These are phyloP conservation scores for Pseudognaphalium luteoalbum DNA, from an alignment of 129 eudicot genomes.

Conservation along the genomic window DNA sequence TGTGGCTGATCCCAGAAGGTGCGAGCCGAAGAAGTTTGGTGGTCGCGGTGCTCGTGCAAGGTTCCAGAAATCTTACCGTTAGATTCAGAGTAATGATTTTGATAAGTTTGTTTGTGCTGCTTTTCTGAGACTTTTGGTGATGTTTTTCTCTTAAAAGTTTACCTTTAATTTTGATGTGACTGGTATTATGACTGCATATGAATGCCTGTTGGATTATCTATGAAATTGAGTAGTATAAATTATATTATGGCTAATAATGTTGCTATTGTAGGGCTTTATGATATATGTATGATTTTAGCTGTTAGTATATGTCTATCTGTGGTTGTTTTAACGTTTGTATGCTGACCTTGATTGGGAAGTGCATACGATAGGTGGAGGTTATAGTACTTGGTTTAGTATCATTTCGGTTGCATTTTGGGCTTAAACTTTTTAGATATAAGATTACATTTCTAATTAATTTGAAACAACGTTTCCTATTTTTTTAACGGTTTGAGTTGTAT, in stretches of 20 bases:
- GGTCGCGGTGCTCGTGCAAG: conserved; percentile 46
- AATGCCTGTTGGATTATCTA: neutral
- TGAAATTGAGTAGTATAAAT: conserved; percentile 1
- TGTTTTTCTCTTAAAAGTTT: neutral
- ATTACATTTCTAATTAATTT: neutral
- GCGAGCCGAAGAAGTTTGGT: conserved; percentile 49
- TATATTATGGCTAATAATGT: conserved; percentile 11
- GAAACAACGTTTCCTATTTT: neutral
- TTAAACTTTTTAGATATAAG: neutral
- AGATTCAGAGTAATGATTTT: conserved; percentile 15
- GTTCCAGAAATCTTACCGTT: conserved; percentile 45
- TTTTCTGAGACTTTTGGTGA: conserved; percentile 6
- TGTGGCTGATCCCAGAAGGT: conserved; percentile 46
- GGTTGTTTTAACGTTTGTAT: neutral
- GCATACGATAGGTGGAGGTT: neutral
- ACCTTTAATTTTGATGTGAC: neutral
- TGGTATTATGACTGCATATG: conserved; percentile 18
- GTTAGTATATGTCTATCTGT: neutral
- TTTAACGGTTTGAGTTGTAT: neutral
- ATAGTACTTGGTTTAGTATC: neutral
- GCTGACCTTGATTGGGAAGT: neutral
- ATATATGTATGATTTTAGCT: neutral
- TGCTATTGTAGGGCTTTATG: neutral
- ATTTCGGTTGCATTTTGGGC: neutral
- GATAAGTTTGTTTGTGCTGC: neutral